phyloP scores from a whole-genome alignment of 805 yeast species.

The Priceomyces carsonii region DNA sequence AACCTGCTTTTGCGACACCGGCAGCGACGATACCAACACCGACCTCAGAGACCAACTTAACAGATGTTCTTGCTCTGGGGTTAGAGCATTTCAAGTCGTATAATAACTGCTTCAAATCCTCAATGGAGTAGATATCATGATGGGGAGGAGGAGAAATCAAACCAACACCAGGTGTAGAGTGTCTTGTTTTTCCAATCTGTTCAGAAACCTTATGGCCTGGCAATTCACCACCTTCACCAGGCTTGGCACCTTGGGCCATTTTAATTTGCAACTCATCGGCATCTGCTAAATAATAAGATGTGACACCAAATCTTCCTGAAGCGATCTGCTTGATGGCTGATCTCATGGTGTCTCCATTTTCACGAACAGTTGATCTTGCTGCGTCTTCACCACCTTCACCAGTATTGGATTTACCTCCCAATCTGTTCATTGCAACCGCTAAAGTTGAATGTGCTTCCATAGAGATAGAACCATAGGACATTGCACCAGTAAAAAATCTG shows the following conservation, averaged over 20 bases:
- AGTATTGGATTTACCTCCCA: slow-evolving; percentile 96
- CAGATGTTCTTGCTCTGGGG: slow-evolving; percentile 96
- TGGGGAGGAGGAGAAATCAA: slow-evolving; percentile 98
- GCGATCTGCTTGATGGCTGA: slow-evolving; percentile 99
- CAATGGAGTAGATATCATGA: slow-evolving; percentile 97
- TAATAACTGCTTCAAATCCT: slow-evolving; percentile 93
- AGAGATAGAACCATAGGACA: slow-evolving; percentile 98
- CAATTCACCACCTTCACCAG: slow-evolving; percentile 99
- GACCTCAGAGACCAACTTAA: slow-evolving; percentile 94
- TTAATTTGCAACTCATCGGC: slow-evolving; percentile 97
- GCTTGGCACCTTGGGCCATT: slow-evolving; percentile 99
- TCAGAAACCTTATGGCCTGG: slow-evolving; percentile 92
- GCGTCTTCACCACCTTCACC: slow-evolving; percentile 99
- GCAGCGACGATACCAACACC: slow-evolving; percentile 99
- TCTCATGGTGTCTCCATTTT: slow-evolving; percentile 96
- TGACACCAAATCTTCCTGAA: slow-evolving; percentile 97
- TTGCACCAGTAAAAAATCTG: slow-evolving; percentile 98
- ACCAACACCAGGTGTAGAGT: slow-evolving; percentile 96
- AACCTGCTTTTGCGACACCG: slow-evolving; percentile 99
- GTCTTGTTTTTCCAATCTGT: slow-evolving; percentile 91
- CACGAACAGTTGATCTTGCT: slow-evolving; percentile 76
- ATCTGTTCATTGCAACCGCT: slow-evolving; percentile 97
- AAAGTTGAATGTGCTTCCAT: slow-evolving; percentile 98
- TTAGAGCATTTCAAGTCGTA: slow-evolving; percentile 96
- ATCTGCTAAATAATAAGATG: slow-evolving; percentile 90